Base-by-base conservation (phyloP, 805 yeast genomes). In the Lipomyces anomalus region DNA sequence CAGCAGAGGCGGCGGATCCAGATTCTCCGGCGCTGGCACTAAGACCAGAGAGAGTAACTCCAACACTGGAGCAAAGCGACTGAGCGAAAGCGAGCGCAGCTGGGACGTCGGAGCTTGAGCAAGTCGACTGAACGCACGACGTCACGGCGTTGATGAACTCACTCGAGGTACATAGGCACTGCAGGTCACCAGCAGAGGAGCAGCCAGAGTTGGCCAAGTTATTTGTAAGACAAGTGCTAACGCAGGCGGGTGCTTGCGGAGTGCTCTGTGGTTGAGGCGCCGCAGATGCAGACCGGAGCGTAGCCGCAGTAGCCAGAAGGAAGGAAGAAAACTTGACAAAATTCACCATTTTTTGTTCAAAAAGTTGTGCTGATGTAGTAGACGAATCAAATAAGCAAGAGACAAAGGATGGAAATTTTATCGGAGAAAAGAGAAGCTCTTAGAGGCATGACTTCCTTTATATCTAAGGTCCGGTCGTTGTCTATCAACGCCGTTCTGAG, bases 71-170 rank as follows among this genome's bases (percentile, higher is more conserved):
- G 48, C 54, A 50, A 29, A 50, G 37, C 22, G 40, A 18, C 52
- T 43, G 46, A 24, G 54, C 54, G 39, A 47, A 50, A 6, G 38
- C 22, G 9, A 50, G 37, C 11, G 52, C 53, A 9, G 54, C 54
- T 7, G 24, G 20, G 40, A 36, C 46, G 42, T 50, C 54, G 23
- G 43, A 36, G 38, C 20, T 34, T 11, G 35, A 35, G 46, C 54
- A 50, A 21, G 36, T 22, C 24, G 35, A n/a, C 43, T 40, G 41
- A 4, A 50, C 53, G 48, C 54, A 50, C 33, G 39, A 30, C 21
- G n/a, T 26, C 38, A 50, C 54, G 33, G 54, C 53, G 35, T 35
- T 21, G 40, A 50, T 47, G 46, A 24, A 50, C 22, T 28, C 21
- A 23, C 26, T 13, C 20, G 41, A 30, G 28, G 6, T 34, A 46